These are phyloP conservation scores for Curvularia eragrostidis DNA, from an alignment of 2,329 filamentous ascomycete genomes.

Conservation along the genomic window DNA sequence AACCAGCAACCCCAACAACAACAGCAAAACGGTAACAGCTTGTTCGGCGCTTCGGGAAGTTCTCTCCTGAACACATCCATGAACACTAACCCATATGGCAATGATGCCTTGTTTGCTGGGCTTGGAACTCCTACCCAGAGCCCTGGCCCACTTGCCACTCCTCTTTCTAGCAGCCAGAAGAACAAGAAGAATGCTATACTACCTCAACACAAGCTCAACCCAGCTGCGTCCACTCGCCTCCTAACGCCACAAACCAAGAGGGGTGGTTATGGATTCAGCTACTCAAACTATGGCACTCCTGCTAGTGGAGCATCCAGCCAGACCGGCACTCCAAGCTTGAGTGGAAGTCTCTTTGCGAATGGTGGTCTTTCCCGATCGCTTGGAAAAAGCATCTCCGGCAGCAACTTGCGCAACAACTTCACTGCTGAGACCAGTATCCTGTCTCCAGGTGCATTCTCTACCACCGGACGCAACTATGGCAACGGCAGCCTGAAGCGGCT, in stretches of 20 bases:
- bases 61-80: constrained; percentile 57
- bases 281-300: constrained; percentile 88
- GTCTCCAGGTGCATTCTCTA: constrained; percentile 82
- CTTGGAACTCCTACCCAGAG: constrained; percentile 71
- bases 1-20: constrained; percentile 53
- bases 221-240: constrained; percentile 77
- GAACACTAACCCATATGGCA: constrained; percentile 87
- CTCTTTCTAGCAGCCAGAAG: constrained; percentile 77
- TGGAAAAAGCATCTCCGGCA: constrained; percentile 87
- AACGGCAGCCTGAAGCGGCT: constrained; percentile 79
- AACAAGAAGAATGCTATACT: constrained; percentile 79
- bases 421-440: constrained; percentile 86
- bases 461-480: constrained; percentile 56
- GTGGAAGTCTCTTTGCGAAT: constrained; percentile 45
- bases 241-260: constrained; percentile 79
- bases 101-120: constrained; percentile 81
- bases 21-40: constrained; percentile 49
- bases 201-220: constrained; percentile 86
- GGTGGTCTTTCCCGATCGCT: constrained; percentile 74
- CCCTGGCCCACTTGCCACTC: constrained; percentile 89
- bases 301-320: constrained; percentile 70
- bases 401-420: constrained; percentile 81
- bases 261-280: constrained; percentile 85
- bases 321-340: constrained; percentile 74
- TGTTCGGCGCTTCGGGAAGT: constrained; percentile 63